Base-by-base conservation (phyloP, 768 basidiomycete species). In the Candolleomyces aberdarensis region DNA sequence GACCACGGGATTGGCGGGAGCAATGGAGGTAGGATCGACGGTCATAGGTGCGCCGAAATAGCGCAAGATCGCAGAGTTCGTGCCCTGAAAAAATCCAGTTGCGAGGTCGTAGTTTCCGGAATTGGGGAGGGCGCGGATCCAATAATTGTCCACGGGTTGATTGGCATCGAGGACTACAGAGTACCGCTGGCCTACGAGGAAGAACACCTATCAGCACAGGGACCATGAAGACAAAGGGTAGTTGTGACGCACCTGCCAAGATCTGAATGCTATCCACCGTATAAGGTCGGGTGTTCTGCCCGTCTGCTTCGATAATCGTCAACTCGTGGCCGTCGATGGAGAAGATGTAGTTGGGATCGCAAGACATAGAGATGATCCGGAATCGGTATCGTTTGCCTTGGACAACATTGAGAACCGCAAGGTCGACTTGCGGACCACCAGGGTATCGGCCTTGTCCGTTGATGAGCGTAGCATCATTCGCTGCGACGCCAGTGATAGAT, bases 281-380 rank as follows among this genome's bases (percentile, higher is more conserved):
- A 14, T 75, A 49, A 1, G 77, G 78, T 6, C 70, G 52, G 26
- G 65, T 61, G 44, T 70, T 68, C 6, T 78, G 14, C 64, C 75
- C 76, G 46, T 81, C 80, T 3, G 71, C 77, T 66, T 79, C 80
- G 55, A 81, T 82, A 47, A 72, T 74, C 4, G 75, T 76, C 63
- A 76, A 57, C 5, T 53, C 66, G 57, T 83, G 82, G 1, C 72
- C 71, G 57, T 78, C 76, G 36, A 81, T 79, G 5, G 80, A 79
- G 64, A 84, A 82, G 0, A 58, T 40, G 58, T 70, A 80, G 61
- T 74, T 70, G 1, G 80, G 75, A 55, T 79, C 75, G 65, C 86
- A 87, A 20, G 84, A 81, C 10, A 80, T 75, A 10, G 76, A 72
- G 32, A 87, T 62, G 1, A 88, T 41, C 3, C 85, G 79, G 71